These are phyloP conservation scores for Rosa rugosa DNA, from an alignment of 306 rosid species.

Conservation along the genomic window DNA sequence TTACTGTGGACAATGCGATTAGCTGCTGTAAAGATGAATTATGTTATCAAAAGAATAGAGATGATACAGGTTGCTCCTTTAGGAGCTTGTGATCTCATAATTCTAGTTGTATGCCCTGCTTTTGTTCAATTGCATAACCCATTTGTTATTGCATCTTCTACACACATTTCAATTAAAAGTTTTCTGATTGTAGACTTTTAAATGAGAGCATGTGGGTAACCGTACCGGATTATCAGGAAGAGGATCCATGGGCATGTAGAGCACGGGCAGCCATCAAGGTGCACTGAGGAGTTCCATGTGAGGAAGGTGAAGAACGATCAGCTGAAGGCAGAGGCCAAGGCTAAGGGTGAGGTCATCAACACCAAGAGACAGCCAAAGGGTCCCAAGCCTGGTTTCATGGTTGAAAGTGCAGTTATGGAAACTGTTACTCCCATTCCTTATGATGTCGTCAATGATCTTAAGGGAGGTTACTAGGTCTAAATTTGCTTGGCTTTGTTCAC, in stretches of 20 bases:
- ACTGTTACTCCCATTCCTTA: constrained; percentile 96
- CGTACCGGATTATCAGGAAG: constrained; percentile 71
- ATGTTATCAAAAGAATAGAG: too few species aligned
- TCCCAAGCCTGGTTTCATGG: constrained; percentile 95
- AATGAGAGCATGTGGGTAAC: constrained; percentile 60
- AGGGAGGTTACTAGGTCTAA: constrained; percentile 74
- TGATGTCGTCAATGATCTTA: constrained; percentile 95
- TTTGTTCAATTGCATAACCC: background rate
- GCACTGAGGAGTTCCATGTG: constrained; percentile 69
- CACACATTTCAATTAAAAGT: background rate
- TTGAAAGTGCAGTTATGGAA: constrained; percentile 80
- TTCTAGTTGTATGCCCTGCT: background rate
- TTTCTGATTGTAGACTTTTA: background rate
- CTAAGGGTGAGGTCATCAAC: constrained; percentile 61
- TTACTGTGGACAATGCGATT: too few species aligned
- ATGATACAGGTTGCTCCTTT: background rate
- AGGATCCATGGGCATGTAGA: constrained; percentile 89
- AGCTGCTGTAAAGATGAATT: too few species aligned
- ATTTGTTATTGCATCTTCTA: background rate
- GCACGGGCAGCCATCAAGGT: constrained; percentile 89
- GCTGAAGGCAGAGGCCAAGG: constrained; percentile 84
- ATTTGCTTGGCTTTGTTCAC: background rate
- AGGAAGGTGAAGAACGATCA: constrained; percentile 74
- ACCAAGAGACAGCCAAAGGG: constrained; percentile 92
- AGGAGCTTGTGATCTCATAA: background rate